Percentiles rank a stretch among this genome's conserved stretches.
These are phyloP conservation scores for Talaromyces sp. DNA, from an alignment of 2,329 filamentous ascomycete species.

Conservation along the genomic window DNA sequence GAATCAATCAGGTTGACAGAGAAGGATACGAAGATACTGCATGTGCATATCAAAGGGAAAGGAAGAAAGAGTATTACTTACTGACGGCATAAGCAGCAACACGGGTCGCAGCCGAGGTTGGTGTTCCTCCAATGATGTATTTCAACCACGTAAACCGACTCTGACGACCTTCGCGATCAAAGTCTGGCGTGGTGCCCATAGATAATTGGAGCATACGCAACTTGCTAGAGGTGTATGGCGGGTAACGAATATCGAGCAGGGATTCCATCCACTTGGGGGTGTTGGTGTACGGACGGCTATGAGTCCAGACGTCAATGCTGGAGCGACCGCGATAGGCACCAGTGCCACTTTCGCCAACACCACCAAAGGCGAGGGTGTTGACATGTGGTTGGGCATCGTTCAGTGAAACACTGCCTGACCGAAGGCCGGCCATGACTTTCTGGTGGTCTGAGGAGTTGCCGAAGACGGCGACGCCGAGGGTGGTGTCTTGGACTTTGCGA, in stretches of 20 bases:
- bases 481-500: conserved; percentile 76
- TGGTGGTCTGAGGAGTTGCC: conserved; percentile 74
- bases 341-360: conserved; percentile 73
- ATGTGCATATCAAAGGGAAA: background rate
- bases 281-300: conserved; percentile 56
- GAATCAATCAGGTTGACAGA: background rate
- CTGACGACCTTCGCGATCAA: conserved; percentile 55
- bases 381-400: conserved; percentile 67
- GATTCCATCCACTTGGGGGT: conserved; percentile 61
- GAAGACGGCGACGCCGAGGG: conserved; percentile 80
- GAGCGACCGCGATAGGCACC: conserved; percentile 75
- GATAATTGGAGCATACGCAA: conserved; percentile 52
- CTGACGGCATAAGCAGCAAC: conserved; percentile 36
- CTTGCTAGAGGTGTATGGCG: conserved; percentile 51
- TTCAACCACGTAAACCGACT: conserved; percentile 38
- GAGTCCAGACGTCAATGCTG: conserved; percentile 61
- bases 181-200: conserved; percentile 55
- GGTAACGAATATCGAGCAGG: conserved; percentile 57
- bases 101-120: conserved; percentile 35
- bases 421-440: conserved; percentile 62
- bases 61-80: conserved; percentile 30
- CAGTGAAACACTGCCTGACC: conserved; percentile 62
- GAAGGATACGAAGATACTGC: background rate
- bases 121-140: conserved; percentile 38
- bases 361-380: conserved; percentile 73